phyloP scores from a whole-genome alignment of 2,329 filamentous ascomycete genomes.

The Fusarium paranaense region DNA sequence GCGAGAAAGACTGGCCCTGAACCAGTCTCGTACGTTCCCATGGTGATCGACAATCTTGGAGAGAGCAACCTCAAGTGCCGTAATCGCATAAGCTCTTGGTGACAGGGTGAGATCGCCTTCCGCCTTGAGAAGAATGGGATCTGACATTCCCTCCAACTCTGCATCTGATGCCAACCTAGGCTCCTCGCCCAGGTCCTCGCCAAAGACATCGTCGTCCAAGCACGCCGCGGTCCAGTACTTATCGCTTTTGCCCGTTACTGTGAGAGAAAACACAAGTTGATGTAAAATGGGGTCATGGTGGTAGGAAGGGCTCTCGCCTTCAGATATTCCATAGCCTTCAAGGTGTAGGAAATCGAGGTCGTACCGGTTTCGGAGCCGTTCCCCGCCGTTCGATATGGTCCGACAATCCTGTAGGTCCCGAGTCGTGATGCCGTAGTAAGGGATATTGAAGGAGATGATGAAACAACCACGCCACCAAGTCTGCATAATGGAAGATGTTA shows the following conservation, averaged over 20 bases:
- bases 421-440: constrained; percentile 11
- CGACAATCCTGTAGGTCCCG: neutral
- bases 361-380: neutral
- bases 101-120: neutral
- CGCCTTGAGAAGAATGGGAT: constrained; percentile 5
- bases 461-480: neutral
- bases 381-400: neutral
- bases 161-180: too few species aligned
- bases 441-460: constrained; percentile 19
- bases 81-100: constrained; percentile 20
- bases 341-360: neutral
- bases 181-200: neutral
- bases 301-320: neutral
- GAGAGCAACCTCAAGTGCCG: neutral
- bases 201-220: neutral
- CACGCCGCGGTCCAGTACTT: neutral
- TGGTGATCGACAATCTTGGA: neutral
- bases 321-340: neutral
- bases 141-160: neutral
- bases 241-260: neutral
- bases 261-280: neutral
- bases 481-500: neutral
- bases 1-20: neutral
- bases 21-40: neutral
- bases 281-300: neutral